Base-by-base conservation (phyloP, 495 filamentous ascomycete species). In the Xylaria cubensis region DNA sequence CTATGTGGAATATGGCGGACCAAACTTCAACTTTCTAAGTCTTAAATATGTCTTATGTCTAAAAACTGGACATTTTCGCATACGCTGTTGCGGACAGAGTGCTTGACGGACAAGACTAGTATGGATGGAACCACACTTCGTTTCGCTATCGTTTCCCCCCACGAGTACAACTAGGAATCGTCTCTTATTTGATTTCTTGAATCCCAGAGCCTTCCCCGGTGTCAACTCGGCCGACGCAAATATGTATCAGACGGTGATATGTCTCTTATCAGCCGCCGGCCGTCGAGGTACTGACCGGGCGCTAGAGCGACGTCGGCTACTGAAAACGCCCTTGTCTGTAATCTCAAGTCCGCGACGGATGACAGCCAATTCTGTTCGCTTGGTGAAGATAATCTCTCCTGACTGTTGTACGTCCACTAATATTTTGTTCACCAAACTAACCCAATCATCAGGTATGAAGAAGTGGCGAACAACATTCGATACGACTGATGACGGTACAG, bases 341-440 rank as follows among this genome's bases (percentile, higher is more conserved):
- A 67, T 56, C 42, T 78, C 76, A 13, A 82, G 71, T 2, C 79
- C 79, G 15, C 78, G 70, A 65, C 76, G 79, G 44, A 80, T 79
- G n/a, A 82, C 73, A 21, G 76, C 79, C 42, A 82, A 46, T 13
- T 82, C 79, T 21, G 66, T 51, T 17, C 73, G 42, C 41, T 75
- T 73, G 46, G 69, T 76, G 7, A 80, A 71, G 7, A 81, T 13
- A 32, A 81, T 76, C 51, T 79, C 76, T 17, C 80, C 79, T 12
- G 74, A 65, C 19, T 39, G 50, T 5, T 50, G 69, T 41, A 78
- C 55, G 6, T 73, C 62, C 17, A 76, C 51, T 39, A 7, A 7
- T 0, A 66, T 19, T 1, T 46, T 51, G 26, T 36, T 50, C 3
- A 66, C 39, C 21, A 26, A 13, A 24, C 63, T 66, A 3, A 51